phyloP scores from a whole-genome alignment of 139 green algal genomes.

The Chlamydomonas sphaeroides region DNA sequence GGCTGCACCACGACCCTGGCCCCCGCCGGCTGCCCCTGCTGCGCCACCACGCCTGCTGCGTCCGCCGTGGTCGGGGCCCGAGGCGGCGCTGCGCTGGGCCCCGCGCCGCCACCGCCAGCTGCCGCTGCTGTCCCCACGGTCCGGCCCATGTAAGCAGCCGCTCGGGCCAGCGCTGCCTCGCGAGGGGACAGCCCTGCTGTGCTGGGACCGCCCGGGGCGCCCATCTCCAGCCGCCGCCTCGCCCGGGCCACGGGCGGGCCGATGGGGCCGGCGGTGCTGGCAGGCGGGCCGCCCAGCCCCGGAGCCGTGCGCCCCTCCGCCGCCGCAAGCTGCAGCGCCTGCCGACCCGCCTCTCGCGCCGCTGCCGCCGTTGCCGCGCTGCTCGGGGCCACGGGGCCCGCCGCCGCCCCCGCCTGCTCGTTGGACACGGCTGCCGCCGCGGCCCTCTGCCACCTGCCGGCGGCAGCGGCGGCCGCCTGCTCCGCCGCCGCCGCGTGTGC shows the following conservation, averaged over 20 bases:
- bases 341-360: background rate
- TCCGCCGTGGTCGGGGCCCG: no score
- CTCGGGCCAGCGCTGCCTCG: slow-evolving; percentile 10
- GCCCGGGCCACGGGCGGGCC: background rate
- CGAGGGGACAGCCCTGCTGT: background rate
- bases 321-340: background rate
- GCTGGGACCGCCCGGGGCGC: background rate
- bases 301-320: slow-evolving; percentile 1
- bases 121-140: background rate
- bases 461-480: no score
- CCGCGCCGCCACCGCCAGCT: no score
- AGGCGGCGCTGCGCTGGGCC: no score
- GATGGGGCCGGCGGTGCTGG: background rate
- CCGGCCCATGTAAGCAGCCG: slow-evolving; percentile 14
- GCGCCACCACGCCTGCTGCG: no score
- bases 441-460: background rate
- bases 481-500: background rate
- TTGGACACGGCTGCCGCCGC: background rate
- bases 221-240: background rate
- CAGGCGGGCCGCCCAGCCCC: slow-evolving; percentile 12
- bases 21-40: no score
- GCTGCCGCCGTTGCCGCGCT: background rate
- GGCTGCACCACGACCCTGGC: no score
- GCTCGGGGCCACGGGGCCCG: no score
- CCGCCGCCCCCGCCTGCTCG: background rate